Evolutionary conservation across 805 yeast species (phyloP).

Genomic region (Saccharomyces kudriavzevii): DNA sequence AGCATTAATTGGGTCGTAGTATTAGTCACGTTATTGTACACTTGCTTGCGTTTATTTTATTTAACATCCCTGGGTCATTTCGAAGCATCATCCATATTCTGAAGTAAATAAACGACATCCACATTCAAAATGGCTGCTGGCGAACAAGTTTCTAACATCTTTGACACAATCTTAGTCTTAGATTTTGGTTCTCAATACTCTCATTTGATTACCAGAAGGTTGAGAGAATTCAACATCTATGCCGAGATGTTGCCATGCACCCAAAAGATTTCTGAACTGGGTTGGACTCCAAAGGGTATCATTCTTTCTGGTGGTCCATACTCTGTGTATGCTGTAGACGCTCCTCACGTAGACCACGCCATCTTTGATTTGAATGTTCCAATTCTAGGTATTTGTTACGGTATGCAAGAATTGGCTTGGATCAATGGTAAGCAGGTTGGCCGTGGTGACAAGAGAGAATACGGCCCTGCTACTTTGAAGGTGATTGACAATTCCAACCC

Average conservation of each 20-base stretch:
- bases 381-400: conserved; percentile 94
- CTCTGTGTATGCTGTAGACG: conserved; percentile 90
- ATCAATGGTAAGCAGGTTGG: conserved; percentile 84
- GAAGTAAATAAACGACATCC: neutral
- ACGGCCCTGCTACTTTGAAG: conserved; percentile 87
- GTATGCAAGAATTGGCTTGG: conserved; percentile 99
- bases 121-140: conserved; percentile 11
- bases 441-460: conserved; percentile 95
- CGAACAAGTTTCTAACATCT: conserved; percentile 70
- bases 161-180: conserved; percentile 93
- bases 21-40: neutral
- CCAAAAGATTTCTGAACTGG: conserved; percentile 84
- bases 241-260: conserved; percentile 99
- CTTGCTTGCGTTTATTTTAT: neutral
- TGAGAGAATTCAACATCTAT: conserved; percentile 94
- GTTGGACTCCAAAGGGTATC: conserved; percentile 94
- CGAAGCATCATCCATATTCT: neutral
- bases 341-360: conserved; percentile 96
- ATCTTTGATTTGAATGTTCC: conserved; percentile 89
- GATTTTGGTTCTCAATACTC: conserved; percentile 99
- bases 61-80: neutral
- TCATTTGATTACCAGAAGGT: conserved; percentile 91
- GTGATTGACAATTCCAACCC: conserved; percentile 62
- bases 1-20: neutral
- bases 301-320: conserved; percentile 96